Evolutionary conservation across 441 rosid species (phyloP), one percentile per base, ranked within the genome.

Genomic region (Euphorbia corollata): DNA sequence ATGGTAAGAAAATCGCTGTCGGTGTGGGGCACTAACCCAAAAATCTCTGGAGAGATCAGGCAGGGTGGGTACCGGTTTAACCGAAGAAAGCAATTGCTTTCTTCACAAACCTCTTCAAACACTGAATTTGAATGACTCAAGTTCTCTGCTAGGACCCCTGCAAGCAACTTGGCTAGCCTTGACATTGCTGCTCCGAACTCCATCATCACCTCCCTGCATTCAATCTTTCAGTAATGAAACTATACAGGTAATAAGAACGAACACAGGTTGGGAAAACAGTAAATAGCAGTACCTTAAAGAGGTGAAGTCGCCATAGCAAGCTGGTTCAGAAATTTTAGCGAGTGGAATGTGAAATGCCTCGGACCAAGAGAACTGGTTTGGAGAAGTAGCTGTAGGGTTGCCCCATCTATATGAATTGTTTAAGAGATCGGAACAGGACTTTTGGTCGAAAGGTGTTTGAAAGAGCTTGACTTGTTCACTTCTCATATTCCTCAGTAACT

Each of bases 271-370:
- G 22, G 12, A 67, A 43, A 59, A 27, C 41, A 36, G 4, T 36
- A 36, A 36, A 36, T 16, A 38, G 36, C 20, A 5, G 2, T 73
- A 83, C 90, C 87, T 82, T 63, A 84, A 68, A 23, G 84, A 69
- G 69, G 58, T 72, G 41, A 77, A 80, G 36, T 74, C 84, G 23
- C 85, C 87, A 32, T 74, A 84, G 77, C 81, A 84, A 43, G 80
- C 60, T 30, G 68, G 32, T 1, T 87, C 80, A 0, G 82, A 76
- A 64, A 87, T 71, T 74, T 77, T 81, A 13, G 82, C 61, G 18
- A 87, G 81, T 63, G 89, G 88, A 48, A 85, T 69, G 39, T 87
- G 92, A 70, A 85, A 87, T 70, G 89, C 89, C 71, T 87, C 92
- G 9, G 84, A 83, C 92, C 92, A 87, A 0, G 89, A 85, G 76